Evolutionary conservation across 1,284 basidiomycete species (phyloP).

Genomic region (Golubevia pallescens): DNA sequence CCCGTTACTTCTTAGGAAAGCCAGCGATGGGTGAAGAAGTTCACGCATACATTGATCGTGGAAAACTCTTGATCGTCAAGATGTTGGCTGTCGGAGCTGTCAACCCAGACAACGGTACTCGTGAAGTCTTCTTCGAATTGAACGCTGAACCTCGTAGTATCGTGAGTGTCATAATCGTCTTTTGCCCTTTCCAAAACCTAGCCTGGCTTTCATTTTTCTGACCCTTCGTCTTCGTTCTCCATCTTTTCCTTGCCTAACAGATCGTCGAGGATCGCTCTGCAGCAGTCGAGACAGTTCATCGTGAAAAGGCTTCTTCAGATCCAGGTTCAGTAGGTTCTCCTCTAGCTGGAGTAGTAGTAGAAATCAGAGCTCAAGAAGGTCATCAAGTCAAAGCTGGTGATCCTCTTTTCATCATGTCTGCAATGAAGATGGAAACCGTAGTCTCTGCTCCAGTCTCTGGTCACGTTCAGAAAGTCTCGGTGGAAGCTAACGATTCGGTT

Average conservation of each 20-base stretch:
- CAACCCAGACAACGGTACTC: slow-evolving; percentile 84
- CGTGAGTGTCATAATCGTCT: slow-evolving; percentile 1
- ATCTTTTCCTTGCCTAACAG: not conserved
- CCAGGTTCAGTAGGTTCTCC: slow-evolving; percentile 90
- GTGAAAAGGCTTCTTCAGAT: slow-evolving; percentile 90
- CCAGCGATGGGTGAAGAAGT: slow-evolving; percentile 93
- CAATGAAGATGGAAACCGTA: slow-evolving; percentile 66
- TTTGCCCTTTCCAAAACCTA: no score
- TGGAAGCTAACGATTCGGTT: slow-evolving; percentile 48
- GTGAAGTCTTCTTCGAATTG: slow-evolving; percentile 95
- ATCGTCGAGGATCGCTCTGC: no score
- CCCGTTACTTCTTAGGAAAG: slow-evolving; percentile 94
- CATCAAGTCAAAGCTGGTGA: slow-evolving; percentile 98
- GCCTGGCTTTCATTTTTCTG: not conserved
- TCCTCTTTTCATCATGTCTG: slow-evolving; percentile 73
- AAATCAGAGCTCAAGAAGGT: slow-evolving; percentile 95
- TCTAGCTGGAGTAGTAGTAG: slow-evolving; percentile 89
- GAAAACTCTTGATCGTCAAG: slow-evolving; percentile 95
- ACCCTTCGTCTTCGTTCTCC: not conserved
- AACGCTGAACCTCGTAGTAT: slow-evolving; percentile 58
- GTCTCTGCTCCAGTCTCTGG: slow-evolving; percentile 54
- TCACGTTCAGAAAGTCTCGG: slow-evolving; percentile 46
- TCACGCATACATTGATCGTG: slow-evolving; percentile 94
- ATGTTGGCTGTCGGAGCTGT: slow-evolving; percentile 93
- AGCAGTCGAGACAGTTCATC: slow-evolving; percentile 72